Percentiles rank a stretch among this genome's conserved stretches.
These are phyloP conservation scores for Populus simonii DNA, from an alignment of 345 rosid genomes.

Conservation along the genomic window DNA sequence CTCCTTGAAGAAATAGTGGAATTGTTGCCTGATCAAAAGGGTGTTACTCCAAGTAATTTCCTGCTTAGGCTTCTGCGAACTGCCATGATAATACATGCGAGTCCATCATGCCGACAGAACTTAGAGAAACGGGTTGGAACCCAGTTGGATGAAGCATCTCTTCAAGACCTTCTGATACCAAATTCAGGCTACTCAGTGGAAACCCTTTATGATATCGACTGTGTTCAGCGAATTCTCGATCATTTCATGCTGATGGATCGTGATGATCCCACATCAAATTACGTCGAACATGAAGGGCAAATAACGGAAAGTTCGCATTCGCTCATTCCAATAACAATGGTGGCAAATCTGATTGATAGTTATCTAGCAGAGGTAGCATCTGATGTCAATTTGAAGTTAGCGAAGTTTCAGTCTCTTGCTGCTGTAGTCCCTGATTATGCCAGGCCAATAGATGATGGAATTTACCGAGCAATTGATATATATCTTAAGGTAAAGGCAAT, in stretches of 20 bases:
- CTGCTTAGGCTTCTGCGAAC: slow-evolving; percentile 78
- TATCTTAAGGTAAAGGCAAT: slow-evolving; percentile 63
- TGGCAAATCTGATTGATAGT: slow-evolving; percentile 73
- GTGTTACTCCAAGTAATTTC: slow-evolving; percentile 62
- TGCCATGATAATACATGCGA: slow-evolving; percentile 58
- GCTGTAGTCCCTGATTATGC: slow-evolving; percentile 69
- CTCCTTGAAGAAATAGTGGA: slow-evolving; percentile 77
- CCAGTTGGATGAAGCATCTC: slow-evolving; percentile 69
- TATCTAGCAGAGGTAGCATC: slow-evolving; percentile 94
- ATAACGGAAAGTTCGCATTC: slow-evolving; percentile 49
- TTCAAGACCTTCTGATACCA: slow-evolving; percentile 79
- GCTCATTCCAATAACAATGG: slow-evolving; percentile 52
- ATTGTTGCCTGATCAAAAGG: slow-evolving; percentile 54
- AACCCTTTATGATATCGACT: slow-evolving; percentile 77
- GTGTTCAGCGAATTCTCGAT: slow-evolving; percentile 78
- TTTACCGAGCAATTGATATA: slow-evolving; percentile 85
- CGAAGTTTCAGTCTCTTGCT: slow-evolving; percentile 71
- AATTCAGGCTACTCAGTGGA: slow-evolving; percentile 68
- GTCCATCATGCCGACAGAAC: slow-evolving; percentile 46
- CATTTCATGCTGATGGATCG: slow-evolving; percentile 52
- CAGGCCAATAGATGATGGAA: slow-evolving; percentile 74
- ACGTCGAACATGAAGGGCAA: slow-evolving; percentile 48
- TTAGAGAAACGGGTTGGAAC: slow-evolving; percentile 72
- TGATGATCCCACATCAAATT: slow-evolving; percentile 34
- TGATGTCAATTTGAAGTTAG: slow-evolving; percentile 70